Evolutionary conservation across 176 grass and related monocot genomes (phyloP), one percentile per base, ranked within the genome.

Genomic region (Tillandsia fasciculata): DNA sequence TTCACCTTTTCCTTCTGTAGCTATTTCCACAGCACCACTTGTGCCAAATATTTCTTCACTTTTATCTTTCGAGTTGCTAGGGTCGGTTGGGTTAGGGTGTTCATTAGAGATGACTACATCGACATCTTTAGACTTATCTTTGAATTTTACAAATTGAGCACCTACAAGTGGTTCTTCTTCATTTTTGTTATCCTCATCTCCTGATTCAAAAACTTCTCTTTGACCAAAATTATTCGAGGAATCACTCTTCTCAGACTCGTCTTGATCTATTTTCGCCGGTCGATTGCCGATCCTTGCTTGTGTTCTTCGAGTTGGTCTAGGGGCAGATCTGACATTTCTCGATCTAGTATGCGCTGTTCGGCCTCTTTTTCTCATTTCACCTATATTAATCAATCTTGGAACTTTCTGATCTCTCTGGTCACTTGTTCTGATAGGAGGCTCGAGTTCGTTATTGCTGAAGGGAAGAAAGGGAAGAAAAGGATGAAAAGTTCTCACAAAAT

Each of bases 311-410:
- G 71, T 64, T 10, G 70, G 81, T 82, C 67, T 96, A 76, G 83
- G 64, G 78, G 61, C 78, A 78, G 61, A 75, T 77, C 67, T 89
- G 53, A 73, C 54, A 68, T 83, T 68, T 79, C 72, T 82, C 27
- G 67, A 76, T 65, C 27, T 70, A 61, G 42, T 76, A 54, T 51
- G 67, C 8, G 76, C 11, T 12, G 68, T 12, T 57, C 74, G 79
- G 23, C 66, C 67, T 83, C 89, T 87, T 92, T 96, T 96, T 75
- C 82, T 84, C 26, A 74, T 70, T 65, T 49, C 67, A 73, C 52
- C 67, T 83, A 78, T 85, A 65, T 65, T 68, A 69, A 67, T 15
- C 47, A 74, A 26, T 64, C 22, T 69, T 67, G 72, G 66, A 73
- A 63, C 61, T 24, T 63, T 63, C 67, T 49, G 63, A 2, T 74